Conservation (phyloP, 2,329 filamentous ascomycete species). For the Bipolaris cookei region DNA sequence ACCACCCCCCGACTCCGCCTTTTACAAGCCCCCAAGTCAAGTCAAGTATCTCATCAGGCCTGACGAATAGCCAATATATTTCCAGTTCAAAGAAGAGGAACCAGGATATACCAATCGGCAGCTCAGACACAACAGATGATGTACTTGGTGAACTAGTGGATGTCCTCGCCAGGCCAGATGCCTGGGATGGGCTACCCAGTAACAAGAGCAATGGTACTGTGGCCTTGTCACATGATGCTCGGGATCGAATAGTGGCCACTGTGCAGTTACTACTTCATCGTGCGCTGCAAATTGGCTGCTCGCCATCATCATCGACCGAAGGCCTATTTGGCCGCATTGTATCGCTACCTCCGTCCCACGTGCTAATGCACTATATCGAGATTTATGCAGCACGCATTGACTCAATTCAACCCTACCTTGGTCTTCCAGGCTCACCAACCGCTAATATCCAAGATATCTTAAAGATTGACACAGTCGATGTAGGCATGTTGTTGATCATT, state of each 20-base stretch:
- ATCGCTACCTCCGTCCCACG: constrained; percentile 9
- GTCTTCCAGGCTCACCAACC: constrained; percentile 8
- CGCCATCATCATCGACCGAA: constrained; percentile 1
- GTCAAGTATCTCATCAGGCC: not conserved
- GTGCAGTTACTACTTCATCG: constrained; percentile 10
- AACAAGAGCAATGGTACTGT: not conserved
- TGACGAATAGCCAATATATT: not conserved
- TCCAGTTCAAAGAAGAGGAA: not conserved
- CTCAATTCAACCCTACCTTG: constrained; percentile 11
- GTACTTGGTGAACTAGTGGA: constrained; percentile 10
- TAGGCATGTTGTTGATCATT: constrained; percentile 10
- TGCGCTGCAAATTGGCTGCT: constrained; percentile 1
- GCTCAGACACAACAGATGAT: not conserved
- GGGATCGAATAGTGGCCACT: constrained; percentile 9
- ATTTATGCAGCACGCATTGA: constrained; percentile 10
- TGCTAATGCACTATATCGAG: constrained; percentile 10
- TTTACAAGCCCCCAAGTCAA: constrained; percentile 4
- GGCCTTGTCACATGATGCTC: constrained; percentile 5
- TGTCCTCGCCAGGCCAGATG: constrained; percentile 6
- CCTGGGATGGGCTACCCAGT: constrained; percentile 3
- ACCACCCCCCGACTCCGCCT: constrained; percentile 6
- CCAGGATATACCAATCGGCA: not conserved
- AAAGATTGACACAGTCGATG: constrained; percentile 5
- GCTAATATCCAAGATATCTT: constrained; percentile 9
- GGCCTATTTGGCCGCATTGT: constrained; percentile 14